Base-by-base conservation (phyloP, 345 rosid genomes). In the Lumnitzera racemosa region DNA sequence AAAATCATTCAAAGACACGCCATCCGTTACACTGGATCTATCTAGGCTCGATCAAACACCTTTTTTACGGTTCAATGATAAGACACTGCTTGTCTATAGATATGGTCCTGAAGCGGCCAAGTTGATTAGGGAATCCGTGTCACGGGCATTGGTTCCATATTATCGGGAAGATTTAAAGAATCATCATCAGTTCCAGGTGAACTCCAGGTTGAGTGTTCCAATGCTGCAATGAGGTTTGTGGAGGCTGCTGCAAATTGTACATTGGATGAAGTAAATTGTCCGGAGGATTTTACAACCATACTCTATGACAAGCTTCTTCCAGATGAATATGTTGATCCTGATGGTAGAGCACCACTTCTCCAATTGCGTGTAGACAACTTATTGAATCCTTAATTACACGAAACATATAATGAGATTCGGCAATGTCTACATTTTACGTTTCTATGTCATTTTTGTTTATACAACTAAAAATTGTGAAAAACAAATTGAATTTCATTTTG, bases 341-440 rank as follows among this genome's bases (percentile, higher is more conserved):
- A 70, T 43, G 74, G 68, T 47, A 36, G 41, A 48, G 78, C 82
- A 60, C 82, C 91, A 10, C 82, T 82, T 9, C 79, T 82, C 13
- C 86, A 85, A 60, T 78, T 82, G 88, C 91, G 82, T 87, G 86
- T 76, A 5, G n/a, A 53, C 36, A 59, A 20, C 20, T 20, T 20
- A 20, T 20, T 20, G 20, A 20, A 20, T 20, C 20, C 20, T 20
- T 20, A 20, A 20, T 20, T 20, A 20, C 20, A 20, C 0, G 20
- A 20, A 20, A 20, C 20, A 20, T 20, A 20, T 20, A 20, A 20
- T 20, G 20, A 20, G 20, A 20, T 20, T 20, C 20, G 20, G 20
- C 20, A 20, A 20, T 20, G 20, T 20, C 20, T 20, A 20, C 20
- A 20, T 20, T 20, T 20, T 20, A 20, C 20, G 20, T 20, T 20